phyloP scores from a whole-genome alignment of 1,284 basidiomycete genomes.

The Anthracocystis setariae region DNA sequence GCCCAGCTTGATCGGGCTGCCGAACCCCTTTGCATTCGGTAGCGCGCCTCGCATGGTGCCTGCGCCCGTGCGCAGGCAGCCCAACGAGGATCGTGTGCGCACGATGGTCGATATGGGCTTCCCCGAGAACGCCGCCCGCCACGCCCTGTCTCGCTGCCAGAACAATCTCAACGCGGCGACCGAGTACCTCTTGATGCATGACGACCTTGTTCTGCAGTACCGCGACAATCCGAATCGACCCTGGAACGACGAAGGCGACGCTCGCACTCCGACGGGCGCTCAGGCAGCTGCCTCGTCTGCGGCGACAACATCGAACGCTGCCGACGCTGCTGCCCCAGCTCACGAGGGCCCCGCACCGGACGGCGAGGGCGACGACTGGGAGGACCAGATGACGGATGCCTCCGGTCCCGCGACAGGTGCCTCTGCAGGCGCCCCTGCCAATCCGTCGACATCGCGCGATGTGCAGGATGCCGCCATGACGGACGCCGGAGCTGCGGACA shows the following conservation, averaged over 20 bases:
- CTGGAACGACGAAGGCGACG: conserved; percentile 22
- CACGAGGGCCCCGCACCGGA: conserved; percentile 10
- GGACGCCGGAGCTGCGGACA: conserved; percentile 7
- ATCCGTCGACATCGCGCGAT: conserved; percentile 19
- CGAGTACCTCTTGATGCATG: conserved; percentile 79
- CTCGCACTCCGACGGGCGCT: conserved; percentile 34
- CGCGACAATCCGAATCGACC: conserved; percentile 42
- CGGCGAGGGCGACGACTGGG: conserved; percentile 27
- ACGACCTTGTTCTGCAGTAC: conserved; percentile 51
- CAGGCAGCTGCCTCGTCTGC: conserved; percentile 64
- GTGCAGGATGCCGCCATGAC: conserved; percentile 39
- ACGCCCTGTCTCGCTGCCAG: conserved; percentile 81
- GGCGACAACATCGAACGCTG: conserved; percentile 1
- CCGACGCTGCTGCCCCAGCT: conserved; percentile 16
- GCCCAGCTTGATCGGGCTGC: conserved; percentile 31
- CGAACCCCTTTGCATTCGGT: conserved; percentile 37
- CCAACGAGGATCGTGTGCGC: conserved; percentile 73
- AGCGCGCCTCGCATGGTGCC: conserved; percentile 33
- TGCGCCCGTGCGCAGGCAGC: conserved; percentile 31
- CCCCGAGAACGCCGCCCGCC: conserved; percentile 81
- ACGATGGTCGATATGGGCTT: conserved; percentile 98
- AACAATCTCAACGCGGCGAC: conserved; percentile 92
- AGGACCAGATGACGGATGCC: conserved; percentile 36
- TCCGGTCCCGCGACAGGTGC: conserved; percentile 39
- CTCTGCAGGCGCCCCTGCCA: conserved; percentile 28